A percentile compares a stretch with the other conserved stretches of the same genome.
phyloP scores from a whole-genome alignment of 23 red algal genomes.

The Chondrus crispus region DNA sequence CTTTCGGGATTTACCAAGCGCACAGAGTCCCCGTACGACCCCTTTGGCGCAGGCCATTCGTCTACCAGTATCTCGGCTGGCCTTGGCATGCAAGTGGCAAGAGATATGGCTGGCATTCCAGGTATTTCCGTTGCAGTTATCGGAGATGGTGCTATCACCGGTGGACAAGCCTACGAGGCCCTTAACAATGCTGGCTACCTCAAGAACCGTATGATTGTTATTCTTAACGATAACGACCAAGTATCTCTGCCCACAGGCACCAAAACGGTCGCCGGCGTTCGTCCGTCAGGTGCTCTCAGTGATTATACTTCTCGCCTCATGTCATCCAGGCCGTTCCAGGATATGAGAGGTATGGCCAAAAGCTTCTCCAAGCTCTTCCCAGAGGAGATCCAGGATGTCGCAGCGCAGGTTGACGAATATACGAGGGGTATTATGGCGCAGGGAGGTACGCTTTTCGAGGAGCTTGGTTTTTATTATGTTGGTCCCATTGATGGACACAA shows the following conservation, averaged over 20 bases:
- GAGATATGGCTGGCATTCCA: conserved; percentile 77
- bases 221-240: conserved; percentile 97
- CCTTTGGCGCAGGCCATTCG: conserved; percentile 94
- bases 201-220: conserved; percentile 94
- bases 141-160: conserved; percentile 96
- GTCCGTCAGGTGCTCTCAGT: conserved; percentile 83
- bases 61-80: conserved; percentile 89
- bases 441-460: conserved; percentile 94
- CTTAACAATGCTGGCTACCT: conserved; percentile 97
- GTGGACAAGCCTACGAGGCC: conserved; percentile 97
- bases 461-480: conserved; percentile 98
- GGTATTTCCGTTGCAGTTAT: conserved; percentile 88
- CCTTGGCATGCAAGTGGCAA: conserved; percentile 87
- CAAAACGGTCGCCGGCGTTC: conserved; percentile 85
- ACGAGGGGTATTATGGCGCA: conserved; percentile 70
- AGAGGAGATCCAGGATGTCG: conserved; percentile 76
- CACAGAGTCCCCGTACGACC: conserved; percentile 85
- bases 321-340: conserved; percentile 76
- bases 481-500: conserved; percentile 97
- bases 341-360: conserved; percentile 83
- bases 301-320: conserved; percentile 83
- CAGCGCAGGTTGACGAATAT: conserved; percentile 94
- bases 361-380: conserved; percentile 88
- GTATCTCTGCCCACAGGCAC: conserved; percentile 95
- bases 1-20: conserved; percentile 92